Evolutionary conservation across 202 grass and related monocot species (phyloP), one percentile per base, ranked within the genome.

Genomic region (Setaria viridis): DNA sequence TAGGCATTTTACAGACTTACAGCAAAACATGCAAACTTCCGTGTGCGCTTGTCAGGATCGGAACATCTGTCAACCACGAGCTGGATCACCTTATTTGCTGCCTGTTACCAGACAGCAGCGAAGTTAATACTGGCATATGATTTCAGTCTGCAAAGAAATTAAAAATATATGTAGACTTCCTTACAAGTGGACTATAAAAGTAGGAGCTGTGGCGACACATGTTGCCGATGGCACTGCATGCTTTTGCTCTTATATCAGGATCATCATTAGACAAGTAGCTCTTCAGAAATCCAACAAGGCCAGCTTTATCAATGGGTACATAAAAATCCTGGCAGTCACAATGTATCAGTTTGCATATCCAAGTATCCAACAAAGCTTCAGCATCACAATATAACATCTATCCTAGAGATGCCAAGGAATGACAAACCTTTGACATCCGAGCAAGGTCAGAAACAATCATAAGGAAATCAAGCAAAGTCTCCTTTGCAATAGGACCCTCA

Each of bases 391-490:
- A 25, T 25, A 25, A 25, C 25, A 25, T 25, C 25, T 25, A 25
- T 25, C 25, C 25, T 25, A 25, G 25, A 25, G 25, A 25, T 25
- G 25, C 25, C 25, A 25, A 25, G 25, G 25, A 84, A 78, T 63
- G 70, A 66, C 84, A 73, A 80, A 98, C 96, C 96, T 98, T 95
- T 68, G 96, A 98, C 96, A 98, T 98, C 56, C 96, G 90, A 34
- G 93, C 93, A 84, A 95, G 96, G 87, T 98, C 96, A 91, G 96
- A 98, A 92, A 98, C 50, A 83, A 95, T 98, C 96, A 98, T 98
- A 63, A 98, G 88, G 75, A 98, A 94, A 82, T 98, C 96, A 37
- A 98, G 93, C 72, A 95, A 82, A 74, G 82, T 89, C 59, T 95
- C 93, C 76, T 86, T 94, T 35, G 89, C 72, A 37, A 92, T 72